Base-by-base conservation (phyloP, 2,329 filamentous ascomycete species). In the Exserohilum turcica region DNA sequence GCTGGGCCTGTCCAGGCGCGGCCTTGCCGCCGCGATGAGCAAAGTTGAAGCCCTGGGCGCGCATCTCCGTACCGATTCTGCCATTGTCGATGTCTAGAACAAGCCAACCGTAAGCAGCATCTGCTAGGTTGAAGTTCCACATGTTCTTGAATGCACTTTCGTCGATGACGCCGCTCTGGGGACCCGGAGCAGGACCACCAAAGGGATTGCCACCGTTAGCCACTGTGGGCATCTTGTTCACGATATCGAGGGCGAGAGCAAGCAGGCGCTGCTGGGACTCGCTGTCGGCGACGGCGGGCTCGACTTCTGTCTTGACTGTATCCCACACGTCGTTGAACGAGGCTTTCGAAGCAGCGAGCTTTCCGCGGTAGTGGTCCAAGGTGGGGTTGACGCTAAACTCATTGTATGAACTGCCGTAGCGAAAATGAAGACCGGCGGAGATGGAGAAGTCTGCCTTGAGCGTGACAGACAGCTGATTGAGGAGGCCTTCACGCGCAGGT, bases 61-160 rank as follows among this genome's bases (percentile, higher is more conserved):
- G 87, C 94, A 99, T 99, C 78, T 99, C 94, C 0, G 94, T 99
- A 40, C 92, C 94, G 65, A 99, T 97, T 37, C 94, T 87, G 45
- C 94, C 94, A 70, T 92, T 90, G 72, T 99, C 94, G 55, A 99
- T 88, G 74, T 99, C 94, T 52, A 99, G 79, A 13, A 97, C 92
- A 45, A 99, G 82, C 82, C 92, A 99, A 56, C 94, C 94, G 74
- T 97, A 99, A 16, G 94, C 93, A 49, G 94, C 94, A 79, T 99
- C 94, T 27, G 94, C 94, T 62, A 99, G 78, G 76, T 97, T 97
- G 79, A 99, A 99, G 77, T 99, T 99, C 94, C 94, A 99, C 94
- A 97, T 97, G 75, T 99, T 99, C 82, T 99, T 99, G 84, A 99
- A 99, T 1, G 94, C 94, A 68, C 92, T 97, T 80, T 99, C 94